A percentile compares a stretch with the other conserved stretches of the same genome.
Conservation (phyloP, 768 basidiomycete genomes). For the Suillus placidus region DNA sequence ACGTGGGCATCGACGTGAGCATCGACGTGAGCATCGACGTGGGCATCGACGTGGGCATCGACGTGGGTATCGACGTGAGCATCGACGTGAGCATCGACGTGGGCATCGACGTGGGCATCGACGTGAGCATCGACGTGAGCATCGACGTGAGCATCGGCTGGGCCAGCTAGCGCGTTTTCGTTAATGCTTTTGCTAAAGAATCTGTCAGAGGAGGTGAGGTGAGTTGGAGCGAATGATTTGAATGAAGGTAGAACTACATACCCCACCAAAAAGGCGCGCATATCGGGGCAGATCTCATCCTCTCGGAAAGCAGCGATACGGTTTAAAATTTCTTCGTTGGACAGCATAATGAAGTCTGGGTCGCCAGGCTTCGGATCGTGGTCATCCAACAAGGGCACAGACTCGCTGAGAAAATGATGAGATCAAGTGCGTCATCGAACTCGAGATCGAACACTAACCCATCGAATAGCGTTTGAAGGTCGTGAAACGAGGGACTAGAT, state of each 20-base stretch:
- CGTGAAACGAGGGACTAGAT: not conserved
- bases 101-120: too few species aligned
- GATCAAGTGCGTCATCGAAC: not conserved
- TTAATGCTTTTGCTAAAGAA: not conserved
- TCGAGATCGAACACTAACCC: not conserved
- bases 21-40: too few species aligned
- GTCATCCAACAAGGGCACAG: not conserved
- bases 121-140: too few species aligned
- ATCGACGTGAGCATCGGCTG: not conserved
- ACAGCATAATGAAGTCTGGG: not conserved
- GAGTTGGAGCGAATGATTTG: not conserved
- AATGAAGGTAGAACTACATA: not conserved
- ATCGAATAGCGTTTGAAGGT: not conserved
- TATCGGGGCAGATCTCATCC: not conserved
- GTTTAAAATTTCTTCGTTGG: not conserved
- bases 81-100: too few species aligned
- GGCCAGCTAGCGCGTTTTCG: not conserved
- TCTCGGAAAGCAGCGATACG: not conserved
- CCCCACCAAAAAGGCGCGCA: not conserved
- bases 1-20: too few species aligned
- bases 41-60: too few species aligned
- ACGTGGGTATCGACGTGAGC: too few species aligned
- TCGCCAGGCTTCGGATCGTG: not conserved
- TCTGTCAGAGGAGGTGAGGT: not conserved
- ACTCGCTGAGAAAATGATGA: not conserved